Evolutionary conservation across 2,329 filamentous ascomycete genomes (phyloP).

Genomic region (Clonostachys byssicola): DNA sequence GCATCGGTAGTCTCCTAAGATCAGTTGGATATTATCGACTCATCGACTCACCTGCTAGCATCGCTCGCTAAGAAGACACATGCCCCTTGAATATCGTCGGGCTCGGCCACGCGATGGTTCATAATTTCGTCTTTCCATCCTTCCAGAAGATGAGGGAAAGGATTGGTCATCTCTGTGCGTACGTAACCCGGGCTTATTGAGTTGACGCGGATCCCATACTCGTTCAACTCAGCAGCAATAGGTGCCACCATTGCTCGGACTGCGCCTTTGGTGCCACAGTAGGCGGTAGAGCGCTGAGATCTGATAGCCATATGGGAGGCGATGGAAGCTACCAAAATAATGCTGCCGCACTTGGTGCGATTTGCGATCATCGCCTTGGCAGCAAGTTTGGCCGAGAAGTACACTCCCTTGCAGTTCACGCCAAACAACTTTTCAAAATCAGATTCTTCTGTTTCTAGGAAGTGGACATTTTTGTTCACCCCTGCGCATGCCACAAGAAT

Average conservation of each 20-base stretch:
- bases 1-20: background rate
- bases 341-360: slow-evolving; percentile 43
- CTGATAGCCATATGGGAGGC: slow-evolving; percentile 45
- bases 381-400: slow-evolving; percentile 47
- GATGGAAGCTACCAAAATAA: slow-evolving; percentile 49
- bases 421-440: slow-evolving; percentile 61
- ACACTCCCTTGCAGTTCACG: slow-evolving; percentile 64
- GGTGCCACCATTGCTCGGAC: slow-evolving; percentile 16
- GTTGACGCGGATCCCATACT: slow-evolving; percentile 40
- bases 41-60: slow-evolving; percentile 33
- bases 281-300: slow-evolving; percentile 34
- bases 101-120: slow-evolving; percentile 38
- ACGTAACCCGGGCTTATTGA: slow-evolving; percentile 39
- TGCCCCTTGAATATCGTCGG: slow-evolving; percentile 43
- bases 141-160: slow-evolving; percentile 39
- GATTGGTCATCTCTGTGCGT: slow-evolving; percentile 35
- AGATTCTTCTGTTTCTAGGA: slow-evolving; percentile 54
- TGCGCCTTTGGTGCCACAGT: slow-evolving; percentile 16
- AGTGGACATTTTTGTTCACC: slow-evolving; percentile 52
- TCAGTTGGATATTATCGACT: slow-evolving; percentile 9
- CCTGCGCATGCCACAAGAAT: slow-evolving; percentile 56
- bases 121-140: slow-evolving; percentile 44
- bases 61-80: slow-evolving; percentile 43
- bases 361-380: slow-evolving; percentile 46
- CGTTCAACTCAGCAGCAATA: slow-evolving; percentile 14